These are phyloP conservation scores for Eucalyptus fibrosa DNA, from an alignment of 345 rosid genomes.

Conservation along the genomic window DNA sequence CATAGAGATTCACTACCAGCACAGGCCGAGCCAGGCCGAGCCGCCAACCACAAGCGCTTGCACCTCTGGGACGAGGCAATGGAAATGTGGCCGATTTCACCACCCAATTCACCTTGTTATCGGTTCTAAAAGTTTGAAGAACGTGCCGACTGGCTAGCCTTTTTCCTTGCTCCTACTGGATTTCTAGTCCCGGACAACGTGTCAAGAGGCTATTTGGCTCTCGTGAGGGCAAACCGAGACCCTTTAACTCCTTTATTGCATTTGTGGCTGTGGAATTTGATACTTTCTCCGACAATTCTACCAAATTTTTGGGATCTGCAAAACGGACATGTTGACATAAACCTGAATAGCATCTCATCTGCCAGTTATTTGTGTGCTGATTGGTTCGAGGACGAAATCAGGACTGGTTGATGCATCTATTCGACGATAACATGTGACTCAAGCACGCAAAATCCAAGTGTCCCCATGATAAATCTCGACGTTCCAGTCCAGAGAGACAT, in stretches of 20 bases:
- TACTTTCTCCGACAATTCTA: neutral
- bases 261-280: constrained; percentile 9
- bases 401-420: neutral
- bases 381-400: neutral
- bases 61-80: neutral
- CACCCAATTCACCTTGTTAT: neutral
- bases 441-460: neutral
- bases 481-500: neutral
- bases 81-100: neutral
- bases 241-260: neutral
- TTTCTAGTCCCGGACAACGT: neutral
- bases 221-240: neutral
- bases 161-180: neutral
- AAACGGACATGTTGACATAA: neutral
- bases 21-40: neutral
- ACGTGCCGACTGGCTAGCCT: neutral
- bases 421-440: neutral
- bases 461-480: neutral
- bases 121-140: neutral
- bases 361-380: neutral
- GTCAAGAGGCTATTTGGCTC: neutral
- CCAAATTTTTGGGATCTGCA: neutral
- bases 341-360: neutral
- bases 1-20: neutral
- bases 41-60: neutral